These are phyloP conservation scores for Aspergillus ochraceus DNA, from an alignment of 2,329 filamentous ascomycete genomes.

Conservation along the genomic window DNA sequence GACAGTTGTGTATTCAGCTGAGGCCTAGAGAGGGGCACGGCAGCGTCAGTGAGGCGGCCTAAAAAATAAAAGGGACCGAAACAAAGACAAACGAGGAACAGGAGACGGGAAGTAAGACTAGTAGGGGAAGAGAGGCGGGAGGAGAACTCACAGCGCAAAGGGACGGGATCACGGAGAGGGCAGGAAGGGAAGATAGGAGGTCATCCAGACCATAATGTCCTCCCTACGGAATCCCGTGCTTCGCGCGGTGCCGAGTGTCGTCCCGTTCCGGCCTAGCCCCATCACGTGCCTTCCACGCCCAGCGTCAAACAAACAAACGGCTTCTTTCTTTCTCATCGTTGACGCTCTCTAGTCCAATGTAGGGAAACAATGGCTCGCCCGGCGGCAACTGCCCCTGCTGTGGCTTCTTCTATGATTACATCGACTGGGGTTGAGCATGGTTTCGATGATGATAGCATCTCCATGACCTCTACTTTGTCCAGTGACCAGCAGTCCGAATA, in stretches of 20 bases:
- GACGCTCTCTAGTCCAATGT: background rate
- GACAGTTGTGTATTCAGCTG: conserved; percentile 11
- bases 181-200: conserved; percentile 20
- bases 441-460: conserved; percentile 52
- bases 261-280: conserved; percentile 20
- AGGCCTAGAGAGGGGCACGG: conserved; percentile 12
- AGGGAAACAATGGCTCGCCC: background rate
- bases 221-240: conserved; percentile 16
- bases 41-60: conserved; percentile 10
- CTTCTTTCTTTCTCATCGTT: background rate
- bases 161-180: background rate
- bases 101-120: no score
- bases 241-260: conserved; percentile 21
- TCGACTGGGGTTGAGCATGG: conserved; percentile 11
- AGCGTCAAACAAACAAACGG: background rate
- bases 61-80: background rate
- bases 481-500: conserved; percentile 52
- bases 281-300: conserved; percentile 16
- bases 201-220: conserved; percentile 19
- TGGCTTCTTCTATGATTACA: background rate
- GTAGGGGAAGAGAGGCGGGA: background rate
- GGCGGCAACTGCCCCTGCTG: background rate
- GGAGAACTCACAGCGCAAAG: conserved; percentile 11
- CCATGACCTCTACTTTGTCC: conserved; percentile 54
- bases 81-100: background rate